Percentiles rank a stretch among this genome's conserved stretches.
These are phyloP conservation scores for Melampsora larici-populina DNA, from an alignment of 1,284 basidiomycete species.

Conservation along the genomic window DNA sequence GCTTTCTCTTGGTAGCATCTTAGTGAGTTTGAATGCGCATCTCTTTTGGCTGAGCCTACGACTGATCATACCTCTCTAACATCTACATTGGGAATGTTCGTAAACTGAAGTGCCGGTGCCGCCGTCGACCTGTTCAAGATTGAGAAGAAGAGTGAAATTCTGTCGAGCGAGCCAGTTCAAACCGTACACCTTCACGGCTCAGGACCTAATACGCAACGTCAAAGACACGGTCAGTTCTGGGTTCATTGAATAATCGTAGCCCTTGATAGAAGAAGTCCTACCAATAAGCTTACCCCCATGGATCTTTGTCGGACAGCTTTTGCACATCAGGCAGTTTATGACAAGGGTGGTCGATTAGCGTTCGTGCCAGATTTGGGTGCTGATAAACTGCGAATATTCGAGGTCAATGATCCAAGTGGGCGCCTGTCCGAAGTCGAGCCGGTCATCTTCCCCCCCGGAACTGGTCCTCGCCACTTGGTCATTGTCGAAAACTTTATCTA, in stretches of 20 bases:
- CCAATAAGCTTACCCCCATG: too few species aligned
- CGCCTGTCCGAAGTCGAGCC: conserved; percentile 4
- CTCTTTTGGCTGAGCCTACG: background rate
- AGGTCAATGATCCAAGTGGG: background rate
- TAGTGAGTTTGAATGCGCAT: background rate
- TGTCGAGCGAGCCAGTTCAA: background rate
- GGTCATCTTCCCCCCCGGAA: conserved; percentile 15
- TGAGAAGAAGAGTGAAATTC: background rate
- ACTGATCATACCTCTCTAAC: too few species aligned
- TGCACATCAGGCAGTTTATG: conserved; percentile 1
- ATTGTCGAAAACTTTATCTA: conserved; percentile 13
- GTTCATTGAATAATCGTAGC: too few species aligned
- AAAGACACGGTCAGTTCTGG: background rate
- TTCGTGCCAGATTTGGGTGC: conserved; percentile 33
- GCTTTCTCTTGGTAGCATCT: background rate
- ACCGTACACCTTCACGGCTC: background rate
- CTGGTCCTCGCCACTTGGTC: conserved; percentile 28
- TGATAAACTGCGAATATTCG: conserved; percentile 22
- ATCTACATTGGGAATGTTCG: background rate
- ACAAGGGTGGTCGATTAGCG: conserved; percentile 6
- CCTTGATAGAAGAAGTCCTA: too few species aligned
- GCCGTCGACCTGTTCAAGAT: background rate
- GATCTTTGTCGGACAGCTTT: background rate
- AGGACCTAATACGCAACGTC: background rate
- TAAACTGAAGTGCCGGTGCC: background rate